phyloP scores from a whole-genome alignment of 257 asterid genomes.

The Lycium barbarum region DNA sequence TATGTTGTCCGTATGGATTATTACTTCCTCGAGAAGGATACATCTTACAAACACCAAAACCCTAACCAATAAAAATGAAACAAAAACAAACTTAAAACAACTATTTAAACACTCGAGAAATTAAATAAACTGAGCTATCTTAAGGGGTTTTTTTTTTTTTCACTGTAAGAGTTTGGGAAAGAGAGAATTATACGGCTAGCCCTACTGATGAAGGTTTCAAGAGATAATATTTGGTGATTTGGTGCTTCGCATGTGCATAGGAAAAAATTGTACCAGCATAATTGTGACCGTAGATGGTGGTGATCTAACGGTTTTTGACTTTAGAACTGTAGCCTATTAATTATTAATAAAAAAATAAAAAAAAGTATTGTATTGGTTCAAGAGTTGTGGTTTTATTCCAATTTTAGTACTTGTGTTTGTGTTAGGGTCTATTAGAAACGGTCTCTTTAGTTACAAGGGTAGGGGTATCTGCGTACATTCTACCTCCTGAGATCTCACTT shows the following conservation, averaged over 20 bases:
- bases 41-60: constrained; percentile 14
- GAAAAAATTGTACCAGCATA: neutral
- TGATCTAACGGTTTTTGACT: neutral
- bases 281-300: neutral
- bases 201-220: neutral
- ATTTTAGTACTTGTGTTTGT: neutral
- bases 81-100: neutral
- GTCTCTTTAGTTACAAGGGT: no score
- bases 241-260: neutral
- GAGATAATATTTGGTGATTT: neutral
- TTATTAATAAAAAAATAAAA: no score
- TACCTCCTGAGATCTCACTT: no score
- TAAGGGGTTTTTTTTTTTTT: neutral
- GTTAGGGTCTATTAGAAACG: no score
- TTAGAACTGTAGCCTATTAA: no score
- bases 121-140: neutral
- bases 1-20: constrained; percentile 41
- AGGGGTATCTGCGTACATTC: no score
- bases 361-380: neutral
- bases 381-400: neutral
- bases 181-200: neutral
- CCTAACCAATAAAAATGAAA: constrained; percentile 14
- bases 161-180: neutral
- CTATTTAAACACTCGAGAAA: neutral
- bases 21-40: constrained; percentile 47